phyloP scores from a whole-genome alignment of 2,329 filamentous ascomycete species.

The Plenodomus tracheiphilus region DNA sequence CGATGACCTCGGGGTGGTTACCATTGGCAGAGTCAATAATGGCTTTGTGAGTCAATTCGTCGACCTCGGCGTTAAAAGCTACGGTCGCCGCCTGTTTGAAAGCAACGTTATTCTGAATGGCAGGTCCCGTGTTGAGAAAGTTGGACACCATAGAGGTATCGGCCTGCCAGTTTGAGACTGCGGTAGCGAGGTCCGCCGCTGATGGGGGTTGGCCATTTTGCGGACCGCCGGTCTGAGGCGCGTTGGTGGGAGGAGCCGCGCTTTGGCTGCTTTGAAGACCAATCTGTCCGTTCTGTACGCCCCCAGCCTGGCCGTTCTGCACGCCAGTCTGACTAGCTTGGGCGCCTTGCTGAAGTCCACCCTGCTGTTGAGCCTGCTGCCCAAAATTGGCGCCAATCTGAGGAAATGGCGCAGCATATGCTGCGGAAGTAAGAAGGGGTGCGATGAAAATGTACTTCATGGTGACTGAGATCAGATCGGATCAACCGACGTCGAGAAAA shows the following conservation, averaged over 20 bases:
- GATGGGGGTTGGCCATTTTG: constrained; percentile 31
- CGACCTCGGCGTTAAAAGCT: constrained; percentile 44
- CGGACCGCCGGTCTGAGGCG: constrained; percentile 15
- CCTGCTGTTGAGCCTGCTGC: constrained; percentile 7
- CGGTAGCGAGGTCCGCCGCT: constrained; percentile 35
- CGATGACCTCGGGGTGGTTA: constrained; percentile 31
- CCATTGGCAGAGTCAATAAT: constrained; percentile 38
- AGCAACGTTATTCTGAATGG: constrained; percentile 37
- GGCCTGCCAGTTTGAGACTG: constrained; percentile 43
- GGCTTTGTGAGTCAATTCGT: constrained; percentile 45
- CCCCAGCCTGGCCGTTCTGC: constrained; percentile 8
- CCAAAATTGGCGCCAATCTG: constrained; percentile 12
- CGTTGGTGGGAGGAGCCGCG: constrained; percentile 13
- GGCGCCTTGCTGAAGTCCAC: constrained; percentile 2
- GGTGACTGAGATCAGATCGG: constrained; percentile 18
- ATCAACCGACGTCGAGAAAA: constrained; percentile 20
- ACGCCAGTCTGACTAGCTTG: constrained; percentile 3
- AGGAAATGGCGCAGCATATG: constrained; percentile 36
- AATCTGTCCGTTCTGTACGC: constrained; percentile 11
- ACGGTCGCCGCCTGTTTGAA: constrained; percentile 44
- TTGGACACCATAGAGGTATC: constrained; percentile 45
- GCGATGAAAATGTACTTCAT: constrained; percentile 44
- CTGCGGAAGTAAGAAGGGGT: constrained; percentile 38
- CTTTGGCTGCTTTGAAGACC: constrained; percentile 2
- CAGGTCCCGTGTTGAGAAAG: constrained; percentile 41